Conservation (phyloP, 345 rosid species). For the Brassica nigra region DNA sequence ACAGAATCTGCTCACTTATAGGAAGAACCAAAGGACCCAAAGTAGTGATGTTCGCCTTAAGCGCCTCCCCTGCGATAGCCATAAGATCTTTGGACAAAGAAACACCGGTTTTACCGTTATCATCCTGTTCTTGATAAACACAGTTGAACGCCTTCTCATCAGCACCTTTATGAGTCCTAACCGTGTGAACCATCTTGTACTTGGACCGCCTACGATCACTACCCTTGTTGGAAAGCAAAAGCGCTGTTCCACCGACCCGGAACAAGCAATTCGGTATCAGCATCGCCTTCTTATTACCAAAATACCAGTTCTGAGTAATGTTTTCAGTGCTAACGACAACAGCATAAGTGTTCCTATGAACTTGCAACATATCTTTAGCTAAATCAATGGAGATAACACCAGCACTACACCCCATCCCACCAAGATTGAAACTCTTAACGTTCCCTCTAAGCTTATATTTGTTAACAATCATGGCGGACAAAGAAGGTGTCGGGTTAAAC, state of each 20-base stretch:
- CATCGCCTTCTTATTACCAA: conserved; percentile 87
- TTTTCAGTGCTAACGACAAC: conserved; percentile 51
- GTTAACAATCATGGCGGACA: background rate
- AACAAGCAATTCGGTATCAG: conserved; percentile 88
- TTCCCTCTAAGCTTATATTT: background rate
- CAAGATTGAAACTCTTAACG: background rate
- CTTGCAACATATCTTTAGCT: background rate
- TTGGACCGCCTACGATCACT: conserved; percentile 60
- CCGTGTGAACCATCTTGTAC: conserved; percentile 78
- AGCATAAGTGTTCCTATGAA: conserved; percentile 48
- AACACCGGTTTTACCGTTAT: conserved; percentile 79
- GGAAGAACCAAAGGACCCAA: conserved; percentile 94
- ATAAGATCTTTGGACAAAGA: conserved; percentile 85
- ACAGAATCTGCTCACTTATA: conserved; percentile 81
- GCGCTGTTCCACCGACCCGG: conserved; percentile 81
- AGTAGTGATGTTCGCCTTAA: conserved; percentile 81
- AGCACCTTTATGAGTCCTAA: conserved; percentile 80
- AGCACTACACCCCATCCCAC: background rate
- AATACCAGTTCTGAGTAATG: conserved; percentile 32
- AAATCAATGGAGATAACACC: background rate
- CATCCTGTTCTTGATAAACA: conserved; percentile 84
- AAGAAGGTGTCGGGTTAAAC: background rate
- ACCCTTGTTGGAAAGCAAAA: conserved; percentile 64
- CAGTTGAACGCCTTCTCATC: conserved; percentile 81
- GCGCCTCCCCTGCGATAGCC: conserved; percentile 90